These are phyloP conservation scores for Cutaneotrichosporon mucoides DNA, from an alignment of 1,284 basidiomycete genomes.

Conservation along the genomic window DNA sequence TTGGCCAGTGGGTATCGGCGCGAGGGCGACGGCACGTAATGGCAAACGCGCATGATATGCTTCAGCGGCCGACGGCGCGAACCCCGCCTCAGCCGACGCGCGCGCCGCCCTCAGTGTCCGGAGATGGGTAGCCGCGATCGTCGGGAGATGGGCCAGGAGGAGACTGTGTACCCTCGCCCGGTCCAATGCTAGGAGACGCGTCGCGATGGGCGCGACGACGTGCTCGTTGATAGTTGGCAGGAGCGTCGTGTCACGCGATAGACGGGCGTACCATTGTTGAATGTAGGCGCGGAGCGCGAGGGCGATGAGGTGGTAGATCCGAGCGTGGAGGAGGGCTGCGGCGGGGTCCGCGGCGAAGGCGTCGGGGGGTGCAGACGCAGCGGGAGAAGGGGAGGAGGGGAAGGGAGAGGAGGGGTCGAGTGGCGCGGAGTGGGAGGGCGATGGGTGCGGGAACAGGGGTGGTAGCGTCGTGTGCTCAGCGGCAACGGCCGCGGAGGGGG, in stretches of 20 bases:
- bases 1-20: neutral
- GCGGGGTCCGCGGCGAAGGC: too few relatives aligned
- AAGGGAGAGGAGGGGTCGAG: too few relatives aligned
- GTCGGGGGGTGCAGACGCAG: too few relatives aligned
- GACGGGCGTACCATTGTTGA: constrained; percentile 36
- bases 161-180: constrained; percentile 19
- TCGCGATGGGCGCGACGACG: constrained; percentile 20
- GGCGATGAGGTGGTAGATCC: constrained; percentile 17
- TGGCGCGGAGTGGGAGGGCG: too few relatives aligned
- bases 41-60: constrained; percentile 39
- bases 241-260: constrained; percentile 31
- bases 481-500: neutral
- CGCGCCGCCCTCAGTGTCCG: constrained; percentile 25
- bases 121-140: constrained; percentile 26
- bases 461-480: neutral
- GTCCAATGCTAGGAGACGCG: constrained; percentile 18
- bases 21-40: constrained; percentile 13
- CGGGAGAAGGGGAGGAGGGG: too few relatives aligned
- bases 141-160: constrained; percentile 30
- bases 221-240: constrained; percentile 13
- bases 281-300: constrained; percentile 32
- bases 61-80: constrained; percentile 1
- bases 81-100: constrained; percentile 1
- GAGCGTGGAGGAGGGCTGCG: constrained; percentile 8
- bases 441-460: too few relatives aligned